These are phyloP conservation scores for Croton laevigatus DNA, from an alignment of 441 rosid genomes.

Conservation along the genomic window DNA sequence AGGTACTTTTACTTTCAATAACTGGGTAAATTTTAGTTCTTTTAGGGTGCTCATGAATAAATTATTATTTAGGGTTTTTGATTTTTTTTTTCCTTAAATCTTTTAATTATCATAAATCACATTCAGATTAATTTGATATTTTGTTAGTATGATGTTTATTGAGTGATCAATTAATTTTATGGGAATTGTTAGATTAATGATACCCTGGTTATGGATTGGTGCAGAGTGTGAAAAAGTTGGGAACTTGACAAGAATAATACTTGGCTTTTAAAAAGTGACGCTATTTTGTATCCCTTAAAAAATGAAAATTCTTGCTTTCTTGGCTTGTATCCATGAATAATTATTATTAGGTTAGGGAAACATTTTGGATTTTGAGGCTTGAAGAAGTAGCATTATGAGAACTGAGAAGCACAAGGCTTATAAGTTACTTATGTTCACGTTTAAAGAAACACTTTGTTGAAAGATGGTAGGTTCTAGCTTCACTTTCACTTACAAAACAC, in stretches of 20 bases:
- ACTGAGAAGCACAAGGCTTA: too few species aligned
- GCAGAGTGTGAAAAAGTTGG: neutral
- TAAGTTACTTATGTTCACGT: too few species aligned
- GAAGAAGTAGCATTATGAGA: neutral
- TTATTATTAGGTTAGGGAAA: neutral
- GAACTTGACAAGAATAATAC: neutral
- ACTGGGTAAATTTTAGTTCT: neutral
- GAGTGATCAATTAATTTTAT: neutral
- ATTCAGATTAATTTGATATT: neutral
- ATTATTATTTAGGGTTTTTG: neutral
- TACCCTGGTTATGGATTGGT: neutral
- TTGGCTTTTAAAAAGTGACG: neutral
- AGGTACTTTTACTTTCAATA: constrained; percentile 28
- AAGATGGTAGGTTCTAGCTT: too few species aligned
- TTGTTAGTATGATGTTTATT: neutral
- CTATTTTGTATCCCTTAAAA: neutral
- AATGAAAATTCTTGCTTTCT: neutral
- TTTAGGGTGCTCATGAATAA: neutral
- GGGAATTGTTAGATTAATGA: neutral
- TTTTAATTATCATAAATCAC: neutral
- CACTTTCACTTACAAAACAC: too few species aligned
- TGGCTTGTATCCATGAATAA: neutral
- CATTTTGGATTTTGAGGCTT: constrained; percentile 2
- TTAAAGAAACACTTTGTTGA: too few species aligned
- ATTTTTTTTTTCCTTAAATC: neutral